phyloP scores from a whole-genome alignment of 163 green algal genomes.

The Chloromonas sp. region DNA sequence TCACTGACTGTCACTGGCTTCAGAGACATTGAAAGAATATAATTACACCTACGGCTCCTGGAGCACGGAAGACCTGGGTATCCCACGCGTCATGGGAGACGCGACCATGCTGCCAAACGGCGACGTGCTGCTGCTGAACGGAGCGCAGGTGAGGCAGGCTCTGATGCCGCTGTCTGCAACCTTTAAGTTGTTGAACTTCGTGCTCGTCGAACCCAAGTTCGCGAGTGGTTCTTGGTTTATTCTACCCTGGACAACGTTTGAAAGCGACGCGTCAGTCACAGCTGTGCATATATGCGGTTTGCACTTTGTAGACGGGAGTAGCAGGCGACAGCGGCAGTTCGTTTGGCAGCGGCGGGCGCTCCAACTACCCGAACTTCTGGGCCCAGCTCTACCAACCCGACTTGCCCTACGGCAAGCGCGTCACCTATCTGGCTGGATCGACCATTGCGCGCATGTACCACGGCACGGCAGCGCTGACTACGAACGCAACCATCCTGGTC shows the following conservation, averaged over 20 bases:
- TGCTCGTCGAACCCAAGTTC: too few species aligned
- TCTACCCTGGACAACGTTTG: neutral
- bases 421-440: slow-evolving; percentile 7
- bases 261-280: neutral
- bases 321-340: neutral
- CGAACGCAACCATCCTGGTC: slow-evolving; percentile 23
- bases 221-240: neutral
- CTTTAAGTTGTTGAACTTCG: too few species aligned
- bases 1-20: too few species aligned
- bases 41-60: slow-evolving; percentile 15
- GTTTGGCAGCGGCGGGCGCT: neutral
- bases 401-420: slow-evolving; percentile 12
- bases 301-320: neutral
- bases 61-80: slow-evolving; percentile 7
- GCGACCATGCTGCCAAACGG: slow-evolving; percentile 11
- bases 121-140: slow-evolving; percentile 11
- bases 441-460: slow-evolving; percentile 32
- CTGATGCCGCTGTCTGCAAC: too few species aligned
- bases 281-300: neutral
- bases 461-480: slow-evolving; percentile 18
- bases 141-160: neutral
- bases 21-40: neutral
- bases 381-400: slow-evolving; percentile 12
- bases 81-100: slow-evolving; percentile 10
- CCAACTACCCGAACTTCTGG: neutral